Evolutionary conservation across 805 yeast species (phyloP), one percentile per base, ranked within the genome.

Genomic region (Saturnispora sanitii): DNA sequence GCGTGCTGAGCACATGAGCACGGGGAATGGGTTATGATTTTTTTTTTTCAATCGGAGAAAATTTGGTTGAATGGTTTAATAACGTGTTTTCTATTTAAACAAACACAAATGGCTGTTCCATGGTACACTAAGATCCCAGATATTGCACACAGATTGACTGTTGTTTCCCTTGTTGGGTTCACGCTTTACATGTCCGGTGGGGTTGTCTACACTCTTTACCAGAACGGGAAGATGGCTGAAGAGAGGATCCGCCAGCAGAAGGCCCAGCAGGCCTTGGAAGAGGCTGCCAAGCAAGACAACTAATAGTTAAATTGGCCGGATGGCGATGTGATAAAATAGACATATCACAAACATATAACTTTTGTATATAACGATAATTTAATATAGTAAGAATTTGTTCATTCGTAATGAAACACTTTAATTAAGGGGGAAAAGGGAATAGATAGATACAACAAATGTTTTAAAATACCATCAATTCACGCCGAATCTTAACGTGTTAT

Each of bases 91-190:
- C 9, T 15, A 26, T 20, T 17, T 17, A 39, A 15, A 12, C 4
- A 23, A 11, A 13, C 25, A 16, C 38, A 28, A 28, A 44, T 47
- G 49, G 44, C 43, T 17, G 42, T 40, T 25, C 83, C 88, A 35
- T 82, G 90, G 90, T 81, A 81, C 57, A 76, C 81, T 2, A 78
- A 75, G 58, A 76, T 73, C 3, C 74, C 84, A 2, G 90, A 82
- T 58, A 71, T 81, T 32, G 71, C 70, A 21, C 90, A 82, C 60
- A 79, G 90, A 62, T 58, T 80, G 44, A 77, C 85, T 0, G 87
- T 82, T 34, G 56, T 81, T 18, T 70, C 81, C 3, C 65, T 82
- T 23, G 71, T 78, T 17, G 88, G 88, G 9, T 55, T 60, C 46
- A 57, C 67, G 2, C 42, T 56, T 39, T 74, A 71, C 56, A 68